These are phyloP conservation scores for Phytopythium ostracodes DNA, from an alignment of 352 stramenopile genomes.

Conservation along the genomic window DNA sequence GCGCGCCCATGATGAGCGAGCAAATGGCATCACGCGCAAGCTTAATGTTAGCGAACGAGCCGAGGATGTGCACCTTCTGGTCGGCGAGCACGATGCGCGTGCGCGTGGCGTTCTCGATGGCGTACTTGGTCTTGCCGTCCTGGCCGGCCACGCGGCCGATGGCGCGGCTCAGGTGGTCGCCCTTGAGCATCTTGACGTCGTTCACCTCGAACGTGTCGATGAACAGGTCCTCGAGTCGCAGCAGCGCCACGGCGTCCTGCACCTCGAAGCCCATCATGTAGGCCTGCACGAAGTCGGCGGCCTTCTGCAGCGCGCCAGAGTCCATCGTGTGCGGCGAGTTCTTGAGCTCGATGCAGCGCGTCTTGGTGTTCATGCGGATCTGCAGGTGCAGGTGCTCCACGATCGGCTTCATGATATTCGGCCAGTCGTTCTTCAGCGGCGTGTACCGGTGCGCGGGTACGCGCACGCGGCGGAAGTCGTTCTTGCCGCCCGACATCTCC, in stretches of 20 bases:
- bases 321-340: constrained; percentile 94
- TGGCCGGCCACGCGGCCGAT: constrained; percentile 98
- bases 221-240: constrained; percentile 99
- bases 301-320: constrained; percentile 95
- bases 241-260: constrained; percentile 94
- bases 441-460: constrained; percentile 97
- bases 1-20: constrained; percentile 94
- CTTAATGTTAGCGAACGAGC: constrained; percentile 98
- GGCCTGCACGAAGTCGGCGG: constrained; percentile 96
- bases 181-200: constrained; percentile 96
- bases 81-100: constrained; percentile 99
- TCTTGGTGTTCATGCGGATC: constrained; percentile 99
- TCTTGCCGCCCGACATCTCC: constrained; percentile 78
- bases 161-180: constrained; percentile 98
- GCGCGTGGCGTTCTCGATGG: constrained; percentile 99
- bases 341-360: constrained; percentile 97
- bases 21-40: constrained; percentile 92
- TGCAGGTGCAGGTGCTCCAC: constrained; percentile 98
- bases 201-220: constrained; percentile 98
- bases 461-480: constrained; percentile 95
- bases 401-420: constrained; percentile 98
- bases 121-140: constrained; percentile 99
- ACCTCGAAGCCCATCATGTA: constrained; percentile 99
- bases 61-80: constrained; percentile 98
- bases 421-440: constrained; percentile 98